Evolutionary conservation across 2,329 filamentous ascomycete genomes (phyloP).

Genomic region (Anthostomella pinea): DNA sequence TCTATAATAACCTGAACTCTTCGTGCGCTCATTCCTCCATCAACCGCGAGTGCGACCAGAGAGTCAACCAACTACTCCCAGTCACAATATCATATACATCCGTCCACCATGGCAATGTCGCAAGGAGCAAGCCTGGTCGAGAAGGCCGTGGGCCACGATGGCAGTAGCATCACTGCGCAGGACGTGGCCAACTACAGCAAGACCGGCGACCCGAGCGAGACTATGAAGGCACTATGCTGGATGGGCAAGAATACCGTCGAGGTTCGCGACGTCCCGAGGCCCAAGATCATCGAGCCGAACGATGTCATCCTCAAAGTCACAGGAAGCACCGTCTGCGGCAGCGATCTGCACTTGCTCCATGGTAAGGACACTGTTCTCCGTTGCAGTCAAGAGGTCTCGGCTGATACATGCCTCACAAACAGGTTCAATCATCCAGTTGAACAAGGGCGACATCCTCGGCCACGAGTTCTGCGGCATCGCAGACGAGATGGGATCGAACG

Average conservation of each 20-base stretch:
- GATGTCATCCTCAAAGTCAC: slow-evolving; percentile 82
- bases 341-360: slow-evolving; percentile 57
- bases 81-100: neutral
- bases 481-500: slow-evolving; percentile 52
- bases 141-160: slow-evolving; percentile 64
- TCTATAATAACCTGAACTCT: no score
- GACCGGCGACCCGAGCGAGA: slow-evolving; percentile 50
- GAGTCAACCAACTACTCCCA: neutral
- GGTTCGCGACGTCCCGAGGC: slow-evolving; percentile 65
- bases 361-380: no score
- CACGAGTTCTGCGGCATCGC: slow-evolving; percentile 59
- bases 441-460: slow-evolving; percentile 65
- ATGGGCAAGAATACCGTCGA: slow-evolving; percentile 77
- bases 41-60: no score
- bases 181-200: slow-evolving; percentile 62
- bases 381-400: no score
- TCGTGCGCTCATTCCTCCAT: no score
- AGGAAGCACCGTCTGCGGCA: slow-evolving; percentile 57
- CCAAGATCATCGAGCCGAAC: slow-evolving; percentile 66
- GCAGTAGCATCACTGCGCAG: slow-evolving; percentile 63
- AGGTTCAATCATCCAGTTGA: slow-evolving; percentile 54
- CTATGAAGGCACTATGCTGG: slow-evolving; percentile 81
- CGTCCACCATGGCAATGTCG: slow-evolving; percentile 49
- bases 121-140: slow-evolving; percentile 68
- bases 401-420: no score